Evolutionary conservation across 2,329 filamentous ascomycete genomes (phyloP).

Genomic region (Colletotrichum camelliae): DNA sequence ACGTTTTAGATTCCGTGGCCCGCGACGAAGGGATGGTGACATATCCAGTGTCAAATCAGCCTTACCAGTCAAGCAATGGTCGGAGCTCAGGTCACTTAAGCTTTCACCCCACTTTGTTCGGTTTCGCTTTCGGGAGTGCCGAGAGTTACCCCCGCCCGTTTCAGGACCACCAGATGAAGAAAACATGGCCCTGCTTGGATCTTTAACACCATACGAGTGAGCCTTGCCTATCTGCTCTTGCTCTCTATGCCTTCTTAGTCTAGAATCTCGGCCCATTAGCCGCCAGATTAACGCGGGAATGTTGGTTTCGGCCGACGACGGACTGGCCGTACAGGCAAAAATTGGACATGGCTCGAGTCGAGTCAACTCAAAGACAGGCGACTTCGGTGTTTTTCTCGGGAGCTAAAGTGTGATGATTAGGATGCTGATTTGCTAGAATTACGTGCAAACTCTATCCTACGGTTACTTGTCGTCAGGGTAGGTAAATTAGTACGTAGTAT

Average conservation of each 20-base stretch:
- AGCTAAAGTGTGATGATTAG: not conserved
- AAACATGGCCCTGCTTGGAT: not conserved
- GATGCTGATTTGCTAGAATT: not conserved
- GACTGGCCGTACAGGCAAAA: not conserved
- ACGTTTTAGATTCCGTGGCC: not conserved
- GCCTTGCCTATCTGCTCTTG: not conserved
- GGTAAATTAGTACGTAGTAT: too few species aligned
- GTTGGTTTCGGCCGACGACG: not conserved
- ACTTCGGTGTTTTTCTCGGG: not conserved
- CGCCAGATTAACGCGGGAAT: not conserved
- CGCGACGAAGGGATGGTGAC: not conserved
- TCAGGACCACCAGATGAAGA: not conserved
- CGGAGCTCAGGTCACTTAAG: not conserved
- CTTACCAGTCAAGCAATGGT: not conserved
- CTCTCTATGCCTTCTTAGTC: not conserved
- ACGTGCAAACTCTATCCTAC: not conserved
- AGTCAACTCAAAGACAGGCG: not conserved
- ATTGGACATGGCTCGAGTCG: not conserved
- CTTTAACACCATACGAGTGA: not conserved
- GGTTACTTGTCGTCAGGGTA: not conserved
- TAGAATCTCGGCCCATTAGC: not conserved
- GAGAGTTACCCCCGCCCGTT: not conserved
- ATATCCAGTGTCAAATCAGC: not conserved
- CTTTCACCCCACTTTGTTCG: not conserved
- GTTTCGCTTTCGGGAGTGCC: not conserved